Evolutionary conservation across 2,329 filamentous ascomycete species (phyloP), one percentile per base, ranked within the genome.

Genomic region (Neopestalotiopsis rosae): DNA sequence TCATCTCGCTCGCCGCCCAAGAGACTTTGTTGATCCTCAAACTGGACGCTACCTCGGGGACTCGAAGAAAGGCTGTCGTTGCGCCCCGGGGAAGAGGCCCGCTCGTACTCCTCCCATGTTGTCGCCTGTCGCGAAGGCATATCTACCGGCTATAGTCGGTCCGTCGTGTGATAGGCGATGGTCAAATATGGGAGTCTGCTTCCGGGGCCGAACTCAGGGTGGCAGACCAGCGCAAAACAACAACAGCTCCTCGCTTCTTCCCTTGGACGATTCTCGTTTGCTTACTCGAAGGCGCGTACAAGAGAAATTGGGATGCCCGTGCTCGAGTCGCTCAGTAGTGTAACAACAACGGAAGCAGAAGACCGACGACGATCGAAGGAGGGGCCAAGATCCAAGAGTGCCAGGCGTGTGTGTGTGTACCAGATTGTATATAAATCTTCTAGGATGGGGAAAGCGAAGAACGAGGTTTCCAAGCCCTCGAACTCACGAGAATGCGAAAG

Each of bases 71-170:
- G 67, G 74, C 84, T 87, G 30, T 79, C 81, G 10, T 79, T 80
- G 24, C 79, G 73, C 14, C 74, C 74, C 1, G 82, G 81, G 32
- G 84, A 83, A 32, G 76, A 74, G 20, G 81, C 79, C 34, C 83
- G 81, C 61, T 84, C 81, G 72, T 85, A 84, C 72, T 85, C 80
- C 73, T 84, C 82, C 84, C 84, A 86, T 68, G 78, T 83, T 45
- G 80, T 68, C n/a, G 75, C 69, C 57, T 74, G 72, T 61, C 71
- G 66, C 13, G 69, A 52, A 57, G 71, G 14, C 75, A 76, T 76
- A n/a, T 52, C 32, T 45, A n/a, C 24, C n/a, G 38, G 32, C 61
- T 63, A 6, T 63, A 12, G 61, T 38, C 34, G 34, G 34, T 38
- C 9, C 34, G 34, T 12, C 9, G 45, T 61, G 12, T 6, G 24